These are phyloP conservation scores for Thalassiosira livingstoniorum DNA, from an alignment of 352 stramenopile genomes.

Conservation along the genomic window DNA sequence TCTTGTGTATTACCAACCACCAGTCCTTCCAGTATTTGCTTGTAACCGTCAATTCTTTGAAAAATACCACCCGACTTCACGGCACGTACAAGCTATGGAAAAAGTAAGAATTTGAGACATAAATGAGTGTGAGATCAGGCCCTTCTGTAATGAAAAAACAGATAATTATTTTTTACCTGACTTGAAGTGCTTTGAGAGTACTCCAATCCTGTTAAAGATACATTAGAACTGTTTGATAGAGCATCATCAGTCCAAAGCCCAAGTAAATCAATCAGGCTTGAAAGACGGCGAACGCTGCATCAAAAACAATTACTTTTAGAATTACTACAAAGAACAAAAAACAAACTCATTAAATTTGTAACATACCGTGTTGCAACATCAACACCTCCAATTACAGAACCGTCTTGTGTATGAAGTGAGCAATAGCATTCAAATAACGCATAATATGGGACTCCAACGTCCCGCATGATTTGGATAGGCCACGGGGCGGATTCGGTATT, in stretches of 20 bases:
- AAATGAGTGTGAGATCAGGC: not conserved
- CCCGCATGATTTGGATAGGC: slow-evolving; percentile 68
- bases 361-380: slow-evolving; percentile 55
- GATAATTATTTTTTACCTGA: slow-evolving; percentile 32
- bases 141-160: not conserved
- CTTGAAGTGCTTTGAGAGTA: slow-evolving; percentile 32
- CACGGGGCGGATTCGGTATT: slow-evolving; percentile 52
- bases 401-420: slow-evolving; percentile 44
- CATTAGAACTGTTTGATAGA: slow-evolving; percentile 24
- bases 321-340: slow-evolving; percentile 4
- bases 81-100: slow-evolving; percentile 39
- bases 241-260: slow-evolving; percentile 63
- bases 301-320: slow-evolving; percentile 7
- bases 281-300: slow-evolving; percentile 58
- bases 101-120: not conserved
- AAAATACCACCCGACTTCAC: slow-evolving; percentile 44
- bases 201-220: not conserved
- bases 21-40: slow-evolving; percentile 44
- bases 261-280: slow-evolving; percentile 66
- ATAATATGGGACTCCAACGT: slow-evolving; percentile 72
- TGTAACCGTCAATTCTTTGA: slow-evolving; percentile 53
- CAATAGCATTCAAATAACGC: slow-evolving; percentile 69
- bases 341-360: not conserved
- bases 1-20: slow-evolving; percentile 10
- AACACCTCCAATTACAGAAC: slow-evolving; percentile 41